Percentiles rank a stretch among this genome's conserved stretches.
These are phyloP conservation scores for Trichoderma reesei DNA, from an alignment of 495 filamentous ascomycete genomes.

Conservation along the genomic window DNA sequence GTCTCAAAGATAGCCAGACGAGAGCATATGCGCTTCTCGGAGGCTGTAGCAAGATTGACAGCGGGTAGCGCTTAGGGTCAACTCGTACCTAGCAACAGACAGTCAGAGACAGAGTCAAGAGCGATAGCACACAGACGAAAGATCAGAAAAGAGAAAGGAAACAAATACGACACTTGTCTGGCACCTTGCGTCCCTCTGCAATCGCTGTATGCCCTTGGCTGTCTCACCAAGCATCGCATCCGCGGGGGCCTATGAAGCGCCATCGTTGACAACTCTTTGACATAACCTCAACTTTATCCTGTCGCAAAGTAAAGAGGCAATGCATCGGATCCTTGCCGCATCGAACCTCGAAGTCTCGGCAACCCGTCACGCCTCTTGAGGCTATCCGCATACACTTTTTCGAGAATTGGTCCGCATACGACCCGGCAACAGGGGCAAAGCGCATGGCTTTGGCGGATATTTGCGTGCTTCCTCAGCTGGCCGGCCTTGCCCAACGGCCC, in stretches of 20 bases:
- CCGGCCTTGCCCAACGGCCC: background rate
- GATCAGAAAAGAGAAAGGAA: slow-evolving; percentile 11
- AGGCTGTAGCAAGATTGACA: slow-evolving; percentile 34
- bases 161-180: slow-evolving; percentile 11
- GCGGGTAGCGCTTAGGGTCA: slow-evolving; percentile 39
- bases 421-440: background rate
- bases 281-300: background rate
- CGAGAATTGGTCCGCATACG: background rate
- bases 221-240: slow-evolving; percentile 1
- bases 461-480: background rate
- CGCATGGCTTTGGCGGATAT: background rate
- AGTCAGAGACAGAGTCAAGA: slow-evolving; percentile 21
- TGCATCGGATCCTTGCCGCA: background rate
- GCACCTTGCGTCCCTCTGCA: slow-evolving; percentile 6
- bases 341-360: background rate
- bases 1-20: slow-evolving; percentile 34
- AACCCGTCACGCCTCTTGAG: background rate
- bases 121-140: slow-evolving; percentile 37
- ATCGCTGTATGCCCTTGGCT: slow-evolving; percentile 5
- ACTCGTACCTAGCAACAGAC: slow-evolving; percentile 35
- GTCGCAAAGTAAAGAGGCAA: background rate
- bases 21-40: slow-evolving; percentile 19
- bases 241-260: background rate
- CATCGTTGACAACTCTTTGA: background rate
- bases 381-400: background rate